Base-by-base conservation (phyloP, 2,329 filamentous ascomycete genomes). In the Diaporthe caulivora region DNA sequence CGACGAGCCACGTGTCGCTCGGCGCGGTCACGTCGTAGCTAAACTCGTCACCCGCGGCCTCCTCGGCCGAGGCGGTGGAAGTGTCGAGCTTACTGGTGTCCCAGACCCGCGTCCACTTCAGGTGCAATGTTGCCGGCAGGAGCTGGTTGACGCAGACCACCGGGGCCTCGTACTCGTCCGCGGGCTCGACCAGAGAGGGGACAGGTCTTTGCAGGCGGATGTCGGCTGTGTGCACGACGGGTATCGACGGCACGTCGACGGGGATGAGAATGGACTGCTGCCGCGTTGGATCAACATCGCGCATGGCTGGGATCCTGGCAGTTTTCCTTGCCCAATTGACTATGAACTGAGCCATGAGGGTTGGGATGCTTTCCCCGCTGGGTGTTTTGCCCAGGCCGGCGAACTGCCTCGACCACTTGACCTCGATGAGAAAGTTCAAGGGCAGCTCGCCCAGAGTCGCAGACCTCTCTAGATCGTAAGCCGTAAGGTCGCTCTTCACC, bases 231-330 rank as follows among this genome's bases (percentile, higher is more conserved):
- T 97, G 93, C 0, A 98, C 90, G 26, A 98, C 90, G 62, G 94
- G 91, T 2, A 98, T 87, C 1, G 93, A 92, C 0, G 96, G 96
- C 1, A 99, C 91, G 73, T 98, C 95, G 18, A 99, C 95, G 0
- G 95, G 94, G 70, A 99, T 97, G 40, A 93, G 86, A 77, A 99
- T 95, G 17, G 91, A 92, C 26, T 88, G 88, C 75, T 82, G 86
- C 26, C 88, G 84, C 29, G 82, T 70, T 7, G 72, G 49, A 15
- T 79, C 18, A 77, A 75, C 47, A 78, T 80, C 78, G 65, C 34
- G 82, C 79, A 53, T 84, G 51, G 83, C 78, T 2, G 57, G 26
- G 1, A 87, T 74, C 3, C 72, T 79, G 1, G 81, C 79, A 65
- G 86, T 78, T 37, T 78, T 71, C 7, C 74, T 76, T 49, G 84